These are phyloP conservation scores for Paramecium sonneborni DNA, from an alignment of 73 alveolate genomes.

Conservation along the genomic window DNA sequence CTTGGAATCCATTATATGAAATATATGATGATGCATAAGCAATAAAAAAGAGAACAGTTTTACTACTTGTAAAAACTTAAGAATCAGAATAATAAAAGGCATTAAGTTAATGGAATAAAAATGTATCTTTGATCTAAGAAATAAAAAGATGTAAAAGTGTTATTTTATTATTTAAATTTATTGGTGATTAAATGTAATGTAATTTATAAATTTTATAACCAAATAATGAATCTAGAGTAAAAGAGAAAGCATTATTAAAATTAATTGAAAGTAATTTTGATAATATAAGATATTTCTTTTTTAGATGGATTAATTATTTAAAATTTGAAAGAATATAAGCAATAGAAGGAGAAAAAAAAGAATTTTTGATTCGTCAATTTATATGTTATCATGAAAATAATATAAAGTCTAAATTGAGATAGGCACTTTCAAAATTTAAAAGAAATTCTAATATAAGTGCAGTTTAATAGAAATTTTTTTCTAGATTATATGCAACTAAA, in stretches of 20 bases:
- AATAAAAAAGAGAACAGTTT: background rate
- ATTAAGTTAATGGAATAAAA: background rate
- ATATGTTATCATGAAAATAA: background rate
- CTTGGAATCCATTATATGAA: slow-evolving; percentile 21
- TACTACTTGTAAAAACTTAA: background rate
- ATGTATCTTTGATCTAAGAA: background rate
- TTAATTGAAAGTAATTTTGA: background rate
- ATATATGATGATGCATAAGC: slow-evolving; percentile 22
- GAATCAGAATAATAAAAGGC: slow-evolving; percentile 13
- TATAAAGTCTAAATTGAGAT: background rate
- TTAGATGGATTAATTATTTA: background rate
- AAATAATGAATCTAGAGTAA: background rate
- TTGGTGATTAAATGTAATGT: background rate
- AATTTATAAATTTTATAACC: background rate
- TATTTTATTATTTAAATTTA: background rate
- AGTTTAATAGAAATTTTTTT: slow-evolving; percentile 13
- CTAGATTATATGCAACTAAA: background rate
- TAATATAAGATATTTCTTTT: background rate
- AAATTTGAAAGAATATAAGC: background rate
- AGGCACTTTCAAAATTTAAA: background rate
- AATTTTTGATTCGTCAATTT: background rate
- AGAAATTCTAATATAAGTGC: background rate
- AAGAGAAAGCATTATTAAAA: background rate
- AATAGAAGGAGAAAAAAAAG: slow-evolving; percentile 7
- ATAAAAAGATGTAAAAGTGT: slow-evolving; percentile 6